A percentile compares a stretch with the other conserved stretches of the same genome.
Conservation (phyloP, 179 eudicot genomes). For the Silene vulgaris region DNA sequence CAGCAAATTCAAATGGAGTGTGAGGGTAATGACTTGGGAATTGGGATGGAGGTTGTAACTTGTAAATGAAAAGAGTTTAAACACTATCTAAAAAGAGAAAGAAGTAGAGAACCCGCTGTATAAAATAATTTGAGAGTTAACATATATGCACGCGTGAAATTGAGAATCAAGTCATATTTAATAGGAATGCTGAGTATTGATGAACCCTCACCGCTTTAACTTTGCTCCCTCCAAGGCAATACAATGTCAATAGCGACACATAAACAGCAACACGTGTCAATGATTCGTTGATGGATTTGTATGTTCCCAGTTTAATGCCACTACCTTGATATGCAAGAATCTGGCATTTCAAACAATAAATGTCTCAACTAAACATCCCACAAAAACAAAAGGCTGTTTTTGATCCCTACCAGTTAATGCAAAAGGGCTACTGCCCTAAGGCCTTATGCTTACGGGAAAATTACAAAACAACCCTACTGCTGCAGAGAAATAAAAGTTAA, state of each 20-base stretch:
- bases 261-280: slow-evolving; percentile 84
- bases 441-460: slow-evolving; percentile 1
- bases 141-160: background rate
- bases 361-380: slow-evolving; percentile 21
- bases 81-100: background rate
- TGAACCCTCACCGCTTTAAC: slow-evolving; percentile 78
- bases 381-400: background rate
- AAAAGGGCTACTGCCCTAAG: background rate
- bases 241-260: slow-evolving; percentile 77
- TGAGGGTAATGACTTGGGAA: background rate
- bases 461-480: background rate
- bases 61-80: background rate
- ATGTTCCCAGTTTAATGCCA: slow-evolving; percentile 77
- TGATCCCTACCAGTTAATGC: background rate
- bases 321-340: slow-evolving; percentile 71
- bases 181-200: background rate
- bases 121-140: background rate
- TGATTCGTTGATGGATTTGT: slow-evolving; percentile 84
- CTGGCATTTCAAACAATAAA: slow-evolving; percentile 42
- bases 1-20: background rate
- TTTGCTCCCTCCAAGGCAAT: slow-evolving; percentile 88
- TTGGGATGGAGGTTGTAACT: background rate
- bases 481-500: background rate
- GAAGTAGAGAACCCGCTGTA: too few relatives aligned
- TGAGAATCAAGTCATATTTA: slow-evolving; percentile 1